Conservation (phyloP, 2,329 filamentous ascomycete species). For the Aspergillus ruber region DNA sequence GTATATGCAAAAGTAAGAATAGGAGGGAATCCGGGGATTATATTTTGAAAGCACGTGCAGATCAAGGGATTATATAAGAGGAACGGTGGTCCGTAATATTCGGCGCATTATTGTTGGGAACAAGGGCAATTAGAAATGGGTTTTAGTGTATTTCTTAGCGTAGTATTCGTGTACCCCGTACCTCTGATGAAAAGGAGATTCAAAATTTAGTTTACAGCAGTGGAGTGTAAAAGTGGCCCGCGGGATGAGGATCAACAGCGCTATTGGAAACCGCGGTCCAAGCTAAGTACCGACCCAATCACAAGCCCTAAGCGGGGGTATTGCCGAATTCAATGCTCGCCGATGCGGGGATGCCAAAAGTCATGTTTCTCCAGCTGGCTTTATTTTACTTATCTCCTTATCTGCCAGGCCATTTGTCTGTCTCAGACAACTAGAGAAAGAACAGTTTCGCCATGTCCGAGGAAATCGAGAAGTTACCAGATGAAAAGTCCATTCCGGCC, state of each 20-base stretch:
- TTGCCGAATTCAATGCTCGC: neutral
- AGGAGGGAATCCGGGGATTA: neutral
- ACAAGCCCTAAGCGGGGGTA: neutral
- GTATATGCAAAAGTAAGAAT: neutral
- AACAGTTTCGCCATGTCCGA: no score
- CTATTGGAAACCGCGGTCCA: slow-evolving; percentile 13
- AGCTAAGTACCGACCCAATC: neutral
- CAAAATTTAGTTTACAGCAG: neutral
- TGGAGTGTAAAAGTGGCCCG: no score
- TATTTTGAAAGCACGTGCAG: neutral
- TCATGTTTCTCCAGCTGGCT: no score
- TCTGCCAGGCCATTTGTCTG: no score
- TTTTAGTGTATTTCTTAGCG: neutral
- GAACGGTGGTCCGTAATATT: no score
- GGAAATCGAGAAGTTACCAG: neutral
- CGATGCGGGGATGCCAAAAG: neutral
- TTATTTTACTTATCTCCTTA: no score
- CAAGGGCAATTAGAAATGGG: no score
- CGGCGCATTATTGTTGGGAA: no score
- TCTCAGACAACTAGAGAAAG: no score
- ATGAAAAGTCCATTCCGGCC: neutral
- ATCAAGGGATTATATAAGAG: neutral
- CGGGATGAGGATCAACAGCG: slow-evolving; percentile 9
- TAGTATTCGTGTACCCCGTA: neutral
- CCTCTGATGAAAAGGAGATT: slow-evolving; percentile 8